These are phyloP conservation scores for Colletotrichum sp. DNA, from an alignment of 2,329 filamentous ascomycete species.

Conservation along the genomic window DNA sequence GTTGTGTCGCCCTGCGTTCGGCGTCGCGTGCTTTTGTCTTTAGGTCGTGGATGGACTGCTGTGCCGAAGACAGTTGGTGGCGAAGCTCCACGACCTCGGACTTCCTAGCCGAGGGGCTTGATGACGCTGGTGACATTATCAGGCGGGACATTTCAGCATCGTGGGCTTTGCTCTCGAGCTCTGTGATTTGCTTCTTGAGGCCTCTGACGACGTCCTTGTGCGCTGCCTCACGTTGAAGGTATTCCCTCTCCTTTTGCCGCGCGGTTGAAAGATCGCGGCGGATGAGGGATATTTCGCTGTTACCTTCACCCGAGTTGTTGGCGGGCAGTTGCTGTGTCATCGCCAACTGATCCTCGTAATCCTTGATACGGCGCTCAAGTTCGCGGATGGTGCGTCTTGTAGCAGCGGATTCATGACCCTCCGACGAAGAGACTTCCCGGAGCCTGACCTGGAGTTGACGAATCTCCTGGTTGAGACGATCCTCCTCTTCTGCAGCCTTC, in stretches of 20 bases:
- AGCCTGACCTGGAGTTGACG: slow-evolving; percentile 53
- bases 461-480: slow-evolving; percentile 62
- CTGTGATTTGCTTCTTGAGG: slow-evolving; percentile 68
- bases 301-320: slow-evolving; percentile 44
- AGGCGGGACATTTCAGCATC: slow-evolving; percentile 64
- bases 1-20: slow-evolving; percentile 48
- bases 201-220: slow-evolving; percentile 67
- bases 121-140: slow-evolving; percentile 48
- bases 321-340: slow-evolving; percentile 33
- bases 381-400: slow-evolving; percentile 68
- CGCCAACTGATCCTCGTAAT: slow-evolving; percentile 54
- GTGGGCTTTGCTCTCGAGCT: slow-evolving; percentile 71
- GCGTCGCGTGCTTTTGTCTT: slow-evolving; percentile 55
- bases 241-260: slow-evolving; percentile 69
- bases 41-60: slow-evolving; percentile 63
- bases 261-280: slow-evolving; percentile 67
- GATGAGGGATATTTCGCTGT: slow-evolving; percentile 63
- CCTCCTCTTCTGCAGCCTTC: slow-evolving; percentile 69
- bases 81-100: slow-evolving; percentile 65
- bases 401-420: slow-evolving; percentile 58
- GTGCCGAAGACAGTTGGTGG: slow-evolving; percentile 64
- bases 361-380: slow-evolving; percentile 65
- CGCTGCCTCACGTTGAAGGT: slow-evolving; percentile 67
- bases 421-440: slow-evolving; percentile 50
- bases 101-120: slow-evolving; percentile 57